Conservation (phyloP, 1,284 basidiomycete species). For the Anthracocystis setariae region DNA sequence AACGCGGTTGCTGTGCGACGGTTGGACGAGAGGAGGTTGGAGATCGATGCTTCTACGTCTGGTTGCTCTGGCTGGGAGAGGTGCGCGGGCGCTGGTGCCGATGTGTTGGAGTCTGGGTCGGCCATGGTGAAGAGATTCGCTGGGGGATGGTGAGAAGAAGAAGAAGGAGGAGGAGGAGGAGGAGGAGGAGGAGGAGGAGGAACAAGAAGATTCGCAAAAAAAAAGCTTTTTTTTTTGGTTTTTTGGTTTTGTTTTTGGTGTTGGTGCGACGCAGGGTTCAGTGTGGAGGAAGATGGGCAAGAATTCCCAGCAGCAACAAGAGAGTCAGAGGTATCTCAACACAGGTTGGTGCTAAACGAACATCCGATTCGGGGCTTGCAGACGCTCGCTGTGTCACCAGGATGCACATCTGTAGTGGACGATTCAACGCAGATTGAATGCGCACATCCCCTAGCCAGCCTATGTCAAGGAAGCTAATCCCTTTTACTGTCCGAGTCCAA, state of each 20-base stretch:
- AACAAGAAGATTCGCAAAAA: background rate
- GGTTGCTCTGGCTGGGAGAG: constrained; percentile 13
- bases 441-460: too few relatives aligned
- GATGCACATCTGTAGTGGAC: too few relatives aligned
- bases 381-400: too few relatives aligned
- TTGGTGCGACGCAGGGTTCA: background rate
- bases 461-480: background rate
- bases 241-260: too few relatives aligned
- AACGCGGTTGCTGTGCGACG: constrained; percentile 52
- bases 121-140: background rate
- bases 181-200: background rate
- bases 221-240: too few relatives aligned
- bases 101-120: background rate
- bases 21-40: constrained; percentile 39
- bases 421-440: too few relatives aligned
- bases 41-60: constrained; percentile 26
- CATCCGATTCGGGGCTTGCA: too few relatives aligned
- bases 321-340: too few relatives aligned
- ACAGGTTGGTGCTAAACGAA: too few relatives aligned
- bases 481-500: background rate
- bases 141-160: background rate
- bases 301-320: too few relatives aligned
- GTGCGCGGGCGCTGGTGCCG: constrained; percentile 15
- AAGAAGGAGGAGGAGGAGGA: background rate
- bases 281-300: background rate